These are phyloP conservation scores for Boletus eberwhitei DNA, from an alignment of 768 basidiomycete species.

Conservation along the genomic window DNA sequence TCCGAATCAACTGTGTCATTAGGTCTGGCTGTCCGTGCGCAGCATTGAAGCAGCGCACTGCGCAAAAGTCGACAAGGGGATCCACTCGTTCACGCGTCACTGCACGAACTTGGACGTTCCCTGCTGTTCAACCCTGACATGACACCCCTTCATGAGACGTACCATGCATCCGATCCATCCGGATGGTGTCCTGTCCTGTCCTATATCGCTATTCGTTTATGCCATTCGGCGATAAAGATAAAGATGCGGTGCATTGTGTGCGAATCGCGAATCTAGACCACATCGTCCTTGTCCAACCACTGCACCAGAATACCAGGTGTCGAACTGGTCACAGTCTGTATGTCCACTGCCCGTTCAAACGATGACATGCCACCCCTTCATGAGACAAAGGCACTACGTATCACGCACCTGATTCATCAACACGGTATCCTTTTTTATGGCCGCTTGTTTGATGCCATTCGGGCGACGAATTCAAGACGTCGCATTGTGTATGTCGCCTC, in stretches of 20 bases:
- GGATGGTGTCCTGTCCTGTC: background rate
- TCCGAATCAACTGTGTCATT: background rate
- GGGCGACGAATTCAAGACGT: background rate
- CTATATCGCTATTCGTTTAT: background rate
- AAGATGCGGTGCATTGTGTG: background rate
- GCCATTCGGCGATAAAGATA: background rate
- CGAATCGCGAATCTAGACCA: background rate
- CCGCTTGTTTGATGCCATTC: background rate
- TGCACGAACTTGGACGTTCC: background rate
- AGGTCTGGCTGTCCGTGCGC: background rate
- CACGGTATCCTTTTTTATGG: background rate
- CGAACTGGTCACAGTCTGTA: background rate
- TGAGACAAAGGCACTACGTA: background rate
- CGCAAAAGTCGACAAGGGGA: constrained; percentile 2
- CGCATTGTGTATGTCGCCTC: background rate
- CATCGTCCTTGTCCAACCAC: background rate
- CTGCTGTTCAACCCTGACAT: background rate
- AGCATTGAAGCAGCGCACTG: background rate
- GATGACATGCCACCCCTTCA: background rate
- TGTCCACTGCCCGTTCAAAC: background rate
- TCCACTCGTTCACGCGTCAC: background rate
- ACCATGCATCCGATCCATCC: background rate
- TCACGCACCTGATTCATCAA: background rate
- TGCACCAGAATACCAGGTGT: background rate
- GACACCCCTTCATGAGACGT: background rate